Percentiles rank a stretch among this genome's conserved stretches.
These are phyloP conservation scores for Tillandsia leiboldiana DNA, from an alignment of 176 grass and related monocot genomes.

Conservation along the genomic window DNA sequence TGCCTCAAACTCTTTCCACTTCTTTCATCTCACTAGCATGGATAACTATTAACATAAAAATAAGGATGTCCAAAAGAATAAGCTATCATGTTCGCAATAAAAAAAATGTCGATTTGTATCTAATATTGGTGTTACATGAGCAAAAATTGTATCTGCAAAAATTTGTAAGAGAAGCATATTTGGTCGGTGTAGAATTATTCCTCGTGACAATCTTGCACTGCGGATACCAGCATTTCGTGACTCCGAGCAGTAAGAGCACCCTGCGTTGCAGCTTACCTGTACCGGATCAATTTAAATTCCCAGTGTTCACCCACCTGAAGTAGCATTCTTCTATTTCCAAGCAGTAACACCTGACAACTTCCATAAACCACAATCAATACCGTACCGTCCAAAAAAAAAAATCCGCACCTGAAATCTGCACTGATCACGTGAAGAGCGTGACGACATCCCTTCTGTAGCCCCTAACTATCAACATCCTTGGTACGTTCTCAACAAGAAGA, in stretches of 20 bases:
- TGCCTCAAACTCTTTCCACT: too few relatives aligned
- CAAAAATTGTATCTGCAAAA: not conserved
- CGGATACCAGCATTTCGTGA: not conserved
- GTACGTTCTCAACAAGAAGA: slow-evolving; percentile 91
- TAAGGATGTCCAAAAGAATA: not conserved
- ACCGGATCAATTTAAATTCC: too few relatives aligned
- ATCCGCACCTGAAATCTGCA: not conserved
- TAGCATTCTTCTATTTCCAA: not conserved
- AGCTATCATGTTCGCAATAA: not conserved
- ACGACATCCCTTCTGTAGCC: slow-evolving; percentile 96
- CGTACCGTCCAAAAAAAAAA: too few relatives aligned
- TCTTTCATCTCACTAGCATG: too few relatives aligned
- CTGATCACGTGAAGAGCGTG: slow-evolving; percentile 73
- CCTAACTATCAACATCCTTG: slow-evolving; percentile 92
- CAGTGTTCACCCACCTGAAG: too few relatives aligned
- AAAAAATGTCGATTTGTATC: not conserved
- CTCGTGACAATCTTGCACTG: not conserved
- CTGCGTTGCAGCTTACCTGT: too few relatives aligned
- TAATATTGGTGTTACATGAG: not conserved
- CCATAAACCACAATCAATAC: not conserved
- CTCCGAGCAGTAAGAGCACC: too few relatives aligned
- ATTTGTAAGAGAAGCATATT: not conserved
- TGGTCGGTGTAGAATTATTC: not conserved
- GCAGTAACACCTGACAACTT: not conserved
- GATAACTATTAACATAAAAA: not conserved